phyloP scores from a whole-genome alignment of 148 eudicot genomes.

The Nepenthes mirabilis region DNA sequence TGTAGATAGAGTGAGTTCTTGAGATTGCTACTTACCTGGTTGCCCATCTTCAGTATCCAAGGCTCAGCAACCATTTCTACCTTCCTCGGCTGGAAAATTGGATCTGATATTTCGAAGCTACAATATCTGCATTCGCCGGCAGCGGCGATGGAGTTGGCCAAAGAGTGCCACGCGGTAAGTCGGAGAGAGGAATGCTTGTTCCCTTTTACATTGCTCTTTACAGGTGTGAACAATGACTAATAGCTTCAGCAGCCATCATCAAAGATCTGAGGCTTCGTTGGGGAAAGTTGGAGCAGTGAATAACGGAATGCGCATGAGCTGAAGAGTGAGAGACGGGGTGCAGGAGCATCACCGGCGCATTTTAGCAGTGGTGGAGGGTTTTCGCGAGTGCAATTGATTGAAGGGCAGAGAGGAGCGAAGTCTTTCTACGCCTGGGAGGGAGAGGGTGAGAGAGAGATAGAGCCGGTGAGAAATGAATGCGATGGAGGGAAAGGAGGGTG shows the following conservation, averaged over 20 bases:
- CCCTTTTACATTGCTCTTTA: no score
- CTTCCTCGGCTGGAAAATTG: background rate
- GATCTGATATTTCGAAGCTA: background rate
- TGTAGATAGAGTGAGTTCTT: constrained; percentile 53
- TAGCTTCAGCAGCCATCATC: background rate
- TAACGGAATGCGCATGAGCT: constrained; percentile 9
- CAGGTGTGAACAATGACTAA: background rate
- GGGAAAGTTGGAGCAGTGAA: constrained; percentile 11
- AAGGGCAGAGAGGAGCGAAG: constrained; percentile 9
- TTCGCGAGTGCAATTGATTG: constrained; percentile 6
- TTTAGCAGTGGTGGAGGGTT: constrained; percentile 4
- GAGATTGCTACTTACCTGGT: constrained; percentile 64
- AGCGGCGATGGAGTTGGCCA: background rate
- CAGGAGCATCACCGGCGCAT: constrained; percentile 5
- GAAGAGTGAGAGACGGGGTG: background rate
- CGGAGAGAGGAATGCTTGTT: no score
- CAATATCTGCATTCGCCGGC: background rate
- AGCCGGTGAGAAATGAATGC: background rate
- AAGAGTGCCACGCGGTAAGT: background rate
- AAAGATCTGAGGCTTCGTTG: constrained; percentile 1
- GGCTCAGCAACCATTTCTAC: constrained; percentile 78
- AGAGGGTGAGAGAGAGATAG: constrained; percentile 6
- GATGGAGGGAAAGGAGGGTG: constrained; percentile 8
- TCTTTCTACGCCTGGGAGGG: background rate
- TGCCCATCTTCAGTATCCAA: constrained; percentile 71